phyloP scores from a whole-genome alignment of 176 grass and related monocot species.

The Oryza glumipatula region DNA sequence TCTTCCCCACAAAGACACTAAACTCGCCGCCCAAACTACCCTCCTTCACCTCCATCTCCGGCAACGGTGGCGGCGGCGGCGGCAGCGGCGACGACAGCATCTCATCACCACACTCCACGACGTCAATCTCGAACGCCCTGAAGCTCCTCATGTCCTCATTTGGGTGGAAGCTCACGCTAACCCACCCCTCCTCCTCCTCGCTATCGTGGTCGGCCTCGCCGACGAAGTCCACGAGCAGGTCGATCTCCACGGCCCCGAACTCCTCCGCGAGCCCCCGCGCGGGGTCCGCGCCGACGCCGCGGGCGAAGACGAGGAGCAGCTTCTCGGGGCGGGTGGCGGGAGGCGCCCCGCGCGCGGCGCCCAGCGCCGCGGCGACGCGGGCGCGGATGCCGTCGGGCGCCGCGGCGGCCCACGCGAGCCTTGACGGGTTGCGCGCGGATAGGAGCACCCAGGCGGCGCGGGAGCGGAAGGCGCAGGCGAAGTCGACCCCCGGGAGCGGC shows the following conservation, averaged over 20 bases:
- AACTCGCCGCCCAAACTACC: constrained; percentile 29
- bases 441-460: constrained; percentile 69
- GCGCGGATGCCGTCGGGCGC: constrained; percentile 30
- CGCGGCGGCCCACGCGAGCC: constrained; percentile 47
- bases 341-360: constrained; percentile 46
- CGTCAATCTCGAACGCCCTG: constrained; percentile 69
- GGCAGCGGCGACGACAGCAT: not conserved
- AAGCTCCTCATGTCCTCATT: constrained; percentile 41
- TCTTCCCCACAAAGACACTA: constrained; percentile 53
- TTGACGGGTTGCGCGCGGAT: constrained; percentile 75
- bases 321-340: constrained; percentile 58
- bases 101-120: constrained; percentile 8
- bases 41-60: not conserved
- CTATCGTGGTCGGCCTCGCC: constrained; percentile 50
- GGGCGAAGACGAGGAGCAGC: constrained; percentile 75
- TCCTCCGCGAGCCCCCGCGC: constrained; percentile 44
- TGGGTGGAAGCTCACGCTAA: constrained; percentile 45
- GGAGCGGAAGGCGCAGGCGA: constrained; percentile 65
- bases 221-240: constrained; percentile 56
- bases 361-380: constrained; percentile 52
- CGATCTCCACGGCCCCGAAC: constrained; percentile 66
- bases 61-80: not conserved
- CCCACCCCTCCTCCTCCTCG: constrained; percentile 51
- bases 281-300: constrained; percentile 59
- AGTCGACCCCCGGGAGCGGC: constrained; percentile 60